Percentiles rank a stretch among this genome's conserved stretches.
These are phyloP conservation scores for Tieghemiomyces parasiticus DNA, from an alignment of 192 early-diverging fungal genomes.

Conservation along the genomic window DNA sequence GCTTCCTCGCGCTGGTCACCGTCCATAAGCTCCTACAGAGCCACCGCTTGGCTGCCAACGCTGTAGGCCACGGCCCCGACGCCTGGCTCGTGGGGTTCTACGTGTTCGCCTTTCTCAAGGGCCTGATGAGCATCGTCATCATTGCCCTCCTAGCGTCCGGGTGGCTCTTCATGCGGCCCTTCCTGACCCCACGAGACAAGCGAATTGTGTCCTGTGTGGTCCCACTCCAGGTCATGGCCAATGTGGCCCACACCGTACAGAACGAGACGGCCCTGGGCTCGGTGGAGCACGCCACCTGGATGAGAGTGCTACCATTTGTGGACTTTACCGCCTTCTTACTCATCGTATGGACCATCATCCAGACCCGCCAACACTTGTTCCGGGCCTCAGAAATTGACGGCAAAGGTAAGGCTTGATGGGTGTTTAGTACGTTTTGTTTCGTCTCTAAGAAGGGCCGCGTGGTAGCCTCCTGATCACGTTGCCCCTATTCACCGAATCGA, in stretches of 20 bases:
- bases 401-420: slow-evolving; percentile 23
- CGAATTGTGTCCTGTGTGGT: slow-evolving; percentile 32
- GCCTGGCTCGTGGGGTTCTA: slow-evolving; percentile 39
- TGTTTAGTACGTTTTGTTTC: not conserved
- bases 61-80: slow-evolving; percentile 27
- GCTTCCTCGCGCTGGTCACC: slow-evolving; percentile 26
- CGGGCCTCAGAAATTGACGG: slow-evolving; percentile 29
- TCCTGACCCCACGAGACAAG: slow-evolving; percentile 34
- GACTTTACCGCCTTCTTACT: slow-evolving; percentile 30
- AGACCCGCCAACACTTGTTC: slow-evolving; percentile 31
- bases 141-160: slow-evolving; percentile 36
- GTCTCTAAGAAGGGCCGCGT: no score
- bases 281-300: slow-evolving; percentile 34
- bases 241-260: slow-evolving; percentile 26
- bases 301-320: slow-evolving; percentile 26
- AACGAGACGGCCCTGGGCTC: slow-evolving; percentile 35
- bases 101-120: slow-evolving; percentile 35
- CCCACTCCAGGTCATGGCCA: slow-evolving; percentile 34
- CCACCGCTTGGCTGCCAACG: slow-evolving; percentile 18
- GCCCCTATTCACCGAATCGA: no score
- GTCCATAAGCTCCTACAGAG: slow-evolving; percentile 26
- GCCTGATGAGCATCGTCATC: slow-evolving; percentile 32
- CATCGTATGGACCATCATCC: slow-evolving; percentile 33
- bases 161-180: slow-evolving; percentile 43
- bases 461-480: no score